These are phyloP conservation scores for Candida nanaspora DNA, from an alignment of 805 yeast genomes.

Conservation along the genomic window DNA sequence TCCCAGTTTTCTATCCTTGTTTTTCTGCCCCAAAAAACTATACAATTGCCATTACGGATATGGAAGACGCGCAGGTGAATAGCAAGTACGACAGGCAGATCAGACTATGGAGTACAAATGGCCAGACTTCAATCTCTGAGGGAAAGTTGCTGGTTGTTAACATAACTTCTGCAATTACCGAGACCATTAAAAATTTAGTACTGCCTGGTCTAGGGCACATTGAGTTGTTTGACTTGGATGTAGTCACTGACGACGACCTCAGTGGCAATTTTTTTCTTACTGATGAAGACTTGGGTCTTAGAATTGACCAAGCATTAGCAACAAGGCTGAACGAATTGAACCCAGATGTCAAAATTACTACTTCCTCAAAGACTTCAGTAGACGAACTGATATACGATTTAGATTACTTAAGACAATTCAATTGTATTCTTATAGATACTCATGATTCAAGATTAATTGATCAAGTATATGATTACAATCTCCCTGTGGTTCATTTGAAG, in stretches of 20 bases:
- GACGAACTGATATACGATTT: constrained; percentile 5
- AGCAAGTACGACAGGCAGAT: constrained; percentile 80
- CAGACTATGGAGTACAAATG: constrained; percentile 76
- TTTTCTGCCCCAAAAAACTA: neutral
- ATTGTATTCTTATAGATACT: constrained; percentile 35
- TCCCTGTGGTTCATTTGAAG: constrained; percentile 11
- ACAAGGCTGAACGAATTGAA: constrained; percentile 49
- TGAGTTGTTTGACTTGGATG: constrained; percentile 45
- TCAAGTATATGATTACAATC: constrained; percentile 32
- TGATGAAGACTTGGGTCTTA: constrained; percentile 33
- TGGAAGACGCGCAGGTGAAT: constrained; percentile 28
- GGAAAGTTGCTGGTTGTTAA: constrained; percentile 58
- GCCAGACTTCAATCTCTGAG: constrained; percentile 54
- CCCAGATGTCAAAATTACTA: constrained; percentile 41
- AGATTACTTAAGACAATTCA: constrained; percentile 40
- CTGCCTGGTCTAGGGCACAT: constrained; percentile 63
- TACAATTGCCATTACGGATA: constrained; percentile 2
- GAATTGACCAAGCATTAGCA: constrained; percentile 33
- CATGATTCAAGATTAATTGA: constrained; percentile 18
- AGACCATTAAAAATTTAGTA: constrained; percentile 68
- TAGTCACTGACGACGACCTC: constrained; percentile 36
- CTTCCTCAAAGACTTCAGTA: constrained; percentile 8
- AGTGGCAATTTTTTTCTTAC: constrained; percentile 57
- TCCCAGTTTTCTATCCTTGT: neutral
- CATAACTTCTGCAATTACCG: constrained; percentile 53